A percentile compares a stretch with the other conserved stretches of the same genome.
These are phyloP conservation scores for Epichloe gansuensis DNA, from an alignment of 2,329 filamentous ascomycete species.

Conservation along the genomic window DNA sequence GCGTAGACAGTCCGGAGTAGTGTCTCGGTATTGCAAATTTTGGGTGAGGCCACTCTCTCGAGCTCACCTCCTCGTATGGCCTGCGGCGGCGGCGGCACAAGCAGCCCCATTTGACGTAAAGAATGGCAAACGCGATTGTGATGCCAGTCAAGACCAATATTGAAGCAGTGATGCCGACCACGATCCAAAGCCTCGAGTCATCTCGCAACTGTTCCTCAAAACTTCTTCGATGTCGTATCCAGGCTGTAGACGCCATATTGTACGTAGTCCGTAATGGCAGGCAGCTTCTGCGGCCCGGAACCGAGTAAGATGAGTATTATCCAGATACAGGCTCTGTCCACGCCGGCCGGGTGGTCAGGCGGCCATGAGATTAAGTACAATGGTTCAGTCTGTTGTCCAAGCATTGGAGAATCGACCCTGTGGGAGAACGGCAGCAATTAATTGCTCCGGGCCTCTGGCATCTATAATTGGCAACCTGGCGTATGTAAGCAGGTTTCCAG, in stretches of 20 bases:
- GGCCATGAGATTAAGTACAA: too few relatives aligned
- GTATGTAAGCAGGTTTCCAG: too few relatives aligned
- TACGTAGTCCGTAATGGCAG: background rate
- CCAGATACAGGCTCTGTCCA: too few relatives aligned
- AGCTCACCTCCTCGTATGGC: background rate
- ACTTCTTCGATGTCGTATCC: background rate
- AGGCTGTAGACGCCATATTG: background rate
- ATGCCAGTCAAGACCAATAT: background rate
- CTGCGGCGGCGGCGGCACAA: background rate
- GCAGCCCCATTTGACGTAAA: background rate
- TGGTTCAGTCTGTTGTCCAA: too few relatives aligned
- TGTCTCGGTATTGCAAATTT: background rate
- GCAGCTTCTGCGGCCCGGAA: too few relatives aligned
- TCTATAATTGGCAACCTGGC: background rate
- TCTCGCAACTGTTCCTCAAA: background rate
- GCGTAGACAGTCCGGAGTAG: background rate
- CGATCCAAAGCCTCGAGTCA: background rate
- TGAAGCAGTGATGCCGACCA: background rate
- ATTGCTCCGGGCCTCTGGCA: background rate
- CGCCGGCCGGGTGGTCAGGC: too few relatives aligned
- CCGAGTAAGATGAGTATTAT: too few relatives aligned
- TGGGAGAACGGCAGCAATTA: background rate
- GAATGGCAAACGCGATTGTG: background rate
- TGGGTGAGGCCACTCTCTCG: background rate
- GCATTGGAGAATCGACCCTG: too few relatives aligned